Evolutionary conservation across 2,329 filamentous ascomycete species (phyloP), one percentile per base, ranked within the genome.

Genomic region (Parasarocladium wereldwijsianum): DNA sequence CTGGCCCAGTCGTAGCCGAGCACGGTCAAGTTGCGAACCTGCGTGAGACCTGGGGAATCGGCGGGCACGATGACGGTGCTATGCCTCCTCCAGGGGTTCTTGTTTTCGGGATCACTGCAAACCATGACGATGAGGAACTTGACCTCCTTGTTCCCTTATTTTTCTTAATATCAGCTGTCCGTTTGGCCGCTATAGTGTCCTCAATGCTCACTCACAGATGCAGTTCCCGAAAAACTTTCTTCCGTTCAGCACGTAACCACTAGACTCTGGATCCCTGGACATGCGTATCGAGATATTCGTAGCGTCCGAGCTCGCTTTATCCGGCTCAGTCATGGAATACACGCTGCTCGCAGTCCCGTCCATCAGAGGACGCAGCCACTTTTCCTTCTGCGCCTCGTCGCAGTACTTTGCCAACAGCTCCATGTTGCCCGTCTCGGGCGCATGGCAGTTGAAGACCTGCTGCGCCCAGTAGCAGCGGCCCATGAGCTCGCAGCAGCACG

Each of bases 211-310:
- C 8, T 21, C 8, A 26, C 32, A 86, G 19, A 83, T 82, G 39
- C 85, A 86, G 37, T 80, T 87, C 22, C 80, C 86, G 84, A 85
- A 94, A 81, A 86, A 93, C 80, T 93, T 93, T 71, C 85, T 39
- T 35, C 85, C 85, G 48, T 93, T 93, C 30, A 94, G 64, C 14
- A 93, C 71, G 46, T 84, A 93, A 41, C 84, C 70, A 44, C 86
- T 71, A 3, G 84, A 85, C 36, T 92, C 81, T n/a, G n/a, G n/a
- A n/a, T n/a, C n/a, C 36, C 67, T 70, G 40, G 59, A 67, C 51
- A 93, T 93, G 33, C 64, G 66, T 49, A 93, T 64, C 51, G 82
- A 64, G 38, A 90, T 90, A 50, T 93, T 93, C 33, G 72, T 86
- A 7, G 85, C 85, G 61, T 93, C 84, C 32, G 75, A 82, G 14